Conservation (phyloP, 345 rosid species). For the Garcia nutans region DNA sequence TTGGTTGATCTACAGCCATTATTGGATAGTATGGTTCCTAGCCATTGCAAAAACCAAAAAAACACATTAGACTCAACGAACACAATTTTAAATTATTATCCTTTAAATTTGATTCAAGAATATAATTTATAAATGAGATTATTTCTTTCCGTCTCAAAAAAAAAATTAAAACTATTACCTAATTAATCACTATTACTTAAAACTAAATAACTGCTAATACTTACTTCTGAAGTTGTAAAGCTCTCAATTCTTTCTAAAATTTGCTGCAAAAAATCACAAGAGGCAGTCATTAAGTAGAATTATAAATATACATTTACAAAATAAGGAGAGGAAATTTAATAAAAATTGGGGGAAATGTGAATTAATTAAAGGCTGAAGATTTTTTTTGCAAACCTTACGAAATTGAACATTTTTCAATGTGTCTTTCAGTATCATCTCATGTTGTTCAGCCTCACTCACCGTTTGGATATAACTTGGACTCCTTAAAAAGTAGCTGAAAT, state of each 20-base stretch:
- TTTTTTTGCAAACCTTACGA: conserved; percentile 19
- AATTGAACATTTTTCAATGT: conserved; percentile 11
- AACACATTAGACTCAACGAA: not conserved
- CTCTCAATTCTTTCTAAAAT: not conserved
- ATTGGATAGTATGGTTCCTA: conserved; percentile 2
- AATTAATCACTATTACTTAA: too few relatives aligned
- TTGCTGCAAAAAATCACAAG: conserved; percentile 7
- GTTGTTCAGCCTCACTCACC: conserved; percentile 8
- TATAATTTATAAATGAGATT: too few relatives aligned
- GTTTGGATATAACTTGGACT: conserved; percentile 15
- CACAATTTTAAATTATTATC: too few relatives aligned
- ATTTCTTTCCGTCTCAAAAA: too few relatives aligned
- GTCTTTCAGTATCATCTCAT: conserved; percentile 16
- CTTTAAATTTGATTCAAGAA: too few relatives aligned
- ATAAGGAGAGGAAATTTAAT: not conserved
- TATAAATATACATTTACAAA: too few relatives aligned
- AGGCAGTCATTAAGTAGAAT: not conserved
- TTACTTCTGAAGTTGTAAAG: not conserved
- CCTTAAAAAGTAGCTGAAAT: conserved; percentile 6
- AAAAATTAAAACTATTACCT: too few relatives aligned
- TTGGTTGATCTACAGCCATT: not conserved
- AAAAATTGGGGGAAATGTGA: not conserved
- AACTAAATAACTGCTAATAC: too few relatives aligned
- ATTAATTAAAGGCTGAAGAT: not conserved
- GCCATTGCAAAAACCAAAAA: not conserved